Conservation (phyloP, 371 early-diverging fungal genomes). For the Umbelopsis sp. region DNA sequence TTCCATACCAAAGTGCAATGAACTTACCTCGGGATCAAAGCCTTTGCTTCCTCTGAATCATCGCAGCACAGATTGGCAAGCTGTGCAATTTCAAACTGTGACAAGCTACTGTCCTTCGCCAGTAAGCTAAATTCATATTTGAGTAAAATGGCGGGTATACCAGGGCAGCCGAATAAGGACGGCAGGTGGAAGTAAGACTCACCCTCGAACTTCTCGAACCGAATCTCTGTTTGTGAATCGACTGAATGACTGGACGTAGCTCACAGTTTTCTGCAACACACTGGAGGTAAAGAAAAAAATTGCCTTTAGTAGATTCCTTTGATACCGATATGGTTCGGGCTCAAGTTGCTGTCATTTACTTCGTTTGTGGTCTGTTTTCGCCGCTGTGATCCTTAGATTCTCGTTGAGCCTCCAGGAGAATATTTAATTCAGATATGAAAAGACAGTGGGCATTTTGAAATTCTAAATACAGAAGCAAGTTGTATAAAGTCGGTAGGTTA, state of each 20-base stretch:
- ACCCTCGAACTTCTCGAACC: conserved; percentile 84
- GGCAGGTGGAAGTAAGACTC: conserved; percentile 27
- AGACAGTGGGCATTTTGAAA: conserved; percentile 82
- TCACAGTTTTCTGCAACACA: conserved; percentile 77
- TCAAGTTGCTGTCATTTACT: conserved; percentile 31
- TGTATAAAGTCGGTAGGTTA: not conserved
- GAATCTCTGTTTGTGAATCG: conserved; percentile 84
- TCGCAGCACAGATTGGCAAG: conserved; percentile 89
- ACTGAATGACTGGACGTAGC: conserved; percentile 82
- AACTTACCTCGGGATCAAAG: conserved; percentile 78
- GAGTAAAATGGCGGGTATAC: not conserved
- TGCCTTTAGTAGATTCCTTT: not conserved
- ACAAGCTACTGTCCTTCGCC: conserved; percentile 55
- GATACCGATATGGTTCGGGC: not conserved
- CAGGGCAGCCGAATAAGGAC: not conserved
- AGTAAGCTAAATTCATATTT: conserved; percentile 44
- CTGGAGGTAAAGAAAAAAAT: conserved; percentile 32
- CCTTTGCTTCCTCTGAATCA: conserved; percentile 86
- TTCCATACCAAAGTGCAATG: not conserved
- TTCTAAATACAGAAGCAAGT: conserved; percentile 44
- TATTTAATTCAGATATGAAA: conserved; percentile 84
- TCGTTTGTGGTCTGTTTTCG: conserved; percentile 42
- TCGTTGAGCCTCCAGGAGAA: conserved; percentile 75
- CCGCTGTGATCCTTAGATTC: conserved; percentile 41
- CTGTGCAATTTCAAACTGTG: conserved; percentile 86